phyloP scores from a whole-genome alignment of 495 filamentous ascomycete species.

The Lophiostoma macrostomum region DNA sequence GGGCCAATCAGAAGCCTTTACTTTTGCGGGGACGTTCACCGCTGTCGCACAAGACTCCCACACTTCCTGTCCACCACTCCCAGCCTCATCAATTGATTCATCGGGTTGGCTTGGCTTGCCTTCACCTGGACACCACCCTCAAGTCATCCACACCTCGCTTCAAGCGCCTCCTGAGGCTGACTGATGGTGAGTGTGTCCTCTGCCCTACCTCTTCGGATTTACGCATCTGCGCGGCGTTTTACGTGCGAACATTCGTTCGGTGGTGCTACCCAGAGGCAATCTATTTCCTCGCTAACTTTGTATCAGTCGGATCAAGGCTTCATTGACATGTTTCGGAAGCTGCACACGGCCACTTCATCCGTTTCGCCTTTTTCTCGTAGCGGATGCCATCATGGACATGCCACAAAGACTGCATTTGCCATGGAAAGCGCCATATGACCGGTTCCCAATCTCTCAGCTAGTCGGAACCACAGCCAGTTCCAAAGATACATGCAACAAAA shows the following conservation, averaged over 20 bases:
- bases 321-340: constrained; percentile 1
- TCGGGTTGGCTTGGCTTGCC: not conserved
- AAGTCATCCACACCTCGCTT: constrained; percentile 26
- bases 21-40: too few relatives aligned
- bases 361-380: constrained; percentile 16
- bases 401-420: constrained; percentile 4
- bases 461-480: constrained; percentile 6
- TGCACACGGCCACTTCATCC: too few relatives aligned
- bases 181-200: constrained; percentile 17
- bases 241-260: constrained; percentile 28
- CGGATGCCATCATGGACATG: constrained; percentile 2
- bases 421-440: constrained; percentile 17
- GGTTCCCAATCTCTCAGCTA: constrained; percentile 7
- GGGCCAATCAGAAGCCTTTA: not conserved
- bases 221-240: constrained; percentile 3
- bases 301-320: constrained; percentile 1
- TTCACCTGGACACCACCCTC: constrained; percentile 18
- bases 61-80: constrained; percentile 6
- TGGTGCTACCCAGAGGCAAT: not conserved
- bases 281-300: not conserved
- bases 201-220: not conserved
- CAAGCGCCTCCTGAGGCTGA: constrained; percentile 10
- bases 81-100: constrained; percentile 20
- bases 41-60: too few relatives aligned
- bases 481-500: constrained; percentile 4